These are phyloP conservation scores for Coemansia reversa DNA, from an alignment of 192 early-diverging fungal species.

Conservation along the genomic window DNA sequence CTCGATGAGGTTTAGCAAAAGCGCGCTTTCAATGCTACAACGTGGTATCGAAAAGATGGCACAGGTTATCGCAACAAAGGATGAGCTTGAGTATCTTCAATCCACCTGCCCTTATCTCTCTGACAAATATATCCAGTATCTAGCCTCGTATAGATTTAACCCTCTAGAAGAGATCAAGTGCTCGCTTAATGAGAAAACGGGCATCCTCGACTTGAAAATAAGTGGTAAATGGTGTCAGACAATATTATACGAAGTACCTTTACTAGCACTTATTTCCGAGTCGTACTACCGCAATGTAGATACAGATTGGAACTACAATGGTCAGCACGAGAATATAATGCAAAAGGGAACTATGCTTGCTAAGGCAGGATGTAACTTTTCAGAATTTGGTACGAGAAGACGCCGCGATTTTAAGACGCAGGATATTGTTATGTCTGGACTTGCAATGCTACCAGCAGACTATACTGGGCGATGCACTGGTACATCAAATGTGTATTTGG, in stretches of 20 bases:
- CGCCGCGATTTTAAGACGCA: conserved; percentile 68
- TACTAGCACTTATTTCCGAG: conserved; percentile 70
- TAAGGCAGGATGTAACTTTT: conserved; percentile 63
- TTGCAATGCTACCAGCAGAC: conserved; percentile 23
- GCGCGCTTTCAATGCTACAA: conserved; percentile 52
- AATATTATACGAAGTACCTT: conserved; percentile 75
- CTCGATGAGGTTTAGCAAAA: conserved; percentile 40
- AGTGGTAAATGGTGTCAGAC: conserved; percentile 66
- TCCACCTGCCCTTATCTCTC: conserved; percentile 57
- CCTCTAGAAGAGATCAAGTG: conserved; percentile 15
- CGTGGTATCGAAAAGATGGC: conserved; percentile 37
- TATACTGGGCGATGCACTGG: conserved; percentile 57
- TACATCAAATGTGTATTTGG: conserved; percentile 73
- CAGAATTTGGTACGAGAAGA: conserved; percentile 77
- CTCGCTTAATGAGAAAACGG: conserved; percentile 11
- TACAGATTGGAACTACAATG: conserved; percentile 64
- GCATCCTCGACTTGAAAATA: conserved; percentile 54
- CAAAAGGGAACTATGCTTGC: conserved; percentile 57
- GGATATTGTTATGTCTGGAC: conserved; percentile 58
- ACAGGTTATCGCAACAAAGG: conserved; percentile 6
- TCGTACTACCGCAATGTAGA: conserved; percentile 69
- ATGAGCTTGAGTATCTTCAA: conserved; percentile 51
- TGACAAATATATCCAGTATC: conserved; percentile 59
- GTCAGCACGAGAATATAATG: conserved; percentile 57
- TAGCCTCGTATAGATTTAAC: conserved; percentile 60